Percentiles rank a stretch among this genome's conserved stretches.
Conservation (phyloP, 768 basidiomycete species). For the Boletus pseudo-olivaceus region DNA sequence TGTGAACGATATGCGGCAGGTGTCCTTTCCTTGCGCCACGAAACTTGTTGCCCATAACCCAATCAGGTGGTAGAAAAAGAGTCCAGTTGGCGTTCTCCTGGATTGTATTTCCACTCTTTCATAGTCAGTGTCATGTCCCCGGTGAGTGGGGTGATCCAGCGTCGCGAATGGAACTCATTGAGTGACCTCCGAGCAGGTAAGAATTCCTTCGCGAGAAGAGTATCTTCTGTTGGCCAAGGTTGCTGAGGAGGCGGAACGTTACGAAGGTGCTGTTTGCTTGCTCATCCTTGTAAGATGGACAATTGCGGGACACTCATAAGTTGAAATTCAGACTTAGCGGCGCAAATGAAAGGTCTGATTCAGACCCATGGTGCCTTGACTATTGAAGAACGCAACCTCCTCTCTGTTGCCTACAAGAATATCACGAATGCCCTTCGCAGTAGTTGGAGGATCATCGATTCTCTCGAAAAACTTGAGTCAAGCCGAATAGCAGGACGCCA, state of each 20-base stretch:
- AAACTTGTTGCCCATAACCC: slow-evolving; percentile 32
- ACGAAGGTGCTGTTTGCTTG: slow-evolving; percentile 57
- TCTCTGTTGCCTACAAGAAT: slow-evolving; percentile 91
- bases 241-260: slow-evolving; percentile 85
- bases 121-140: slow-evolving; percentile 24
- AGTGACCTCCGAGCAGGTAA: slow-evolving; percentile 21
- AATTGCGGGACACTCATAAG: slow-evolving; percentile 9
- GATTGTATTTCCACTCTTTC: slow-evolving; percentile 9
- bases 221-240: slow-evolving; percentile 69
- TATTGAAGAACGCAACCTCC: slow-evolving; percentile 83
- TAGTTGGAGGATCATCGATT: slow-evolving; percentile 80
- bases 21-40: slow-evolving; percentile 10
- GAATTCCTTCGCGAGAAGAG: slow-evolving; percentile 36
- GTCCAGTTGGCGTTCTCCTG: background rate
- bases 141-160: slow-evolving; percentile 18
- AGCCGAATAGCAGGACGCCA: slow-evolving; percentile 30
- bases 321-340: slow-evolving; percentile 57
- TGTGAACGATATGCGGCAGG: slow-evolving; percentile 13
- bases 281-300: background rate
- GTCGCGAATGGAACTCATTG: background rate
- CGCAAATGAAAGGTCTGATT: slow-evolving; percentile 74
- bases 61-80: slow-evolving; percentile 29
- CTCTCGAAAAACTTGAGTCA: slow-evolving; percentile 61
- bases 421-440: slow-evolving; percentile 78
- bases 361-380: slow-evolving; percentile 66